phyloP scores from a whole-genome alignment of 2,329 filamentous ascomycete species.

The Parastagonospora nodorum region DNA sequence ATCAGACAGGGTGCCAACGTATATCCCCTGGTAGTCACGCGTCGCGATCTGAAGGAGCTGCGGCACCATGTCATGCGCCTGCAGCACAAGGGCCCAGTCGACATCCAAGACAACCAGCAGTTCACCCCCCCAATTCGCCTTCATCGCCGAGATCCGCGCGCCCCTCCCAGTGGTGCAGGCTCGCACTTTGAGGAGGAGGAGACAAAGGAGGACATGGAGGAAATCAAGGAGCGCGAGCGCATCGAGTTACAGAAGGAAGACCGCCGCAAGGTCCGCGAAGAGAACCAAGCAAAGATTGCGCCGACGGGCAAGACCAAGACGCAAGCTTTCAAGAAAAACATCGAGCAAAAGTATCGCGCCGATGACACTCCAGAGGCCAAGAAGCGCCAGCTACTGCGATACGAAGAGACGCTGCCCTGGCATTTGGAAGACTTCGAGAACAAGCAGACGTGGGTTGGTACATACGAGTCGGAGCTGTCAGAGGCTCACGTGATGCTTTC shows the following conservation, averaged over 20 bases:
- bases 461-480: slow-evolving; percentile 86
- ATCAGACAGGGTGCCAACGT: slow-evolving; percentile 30
- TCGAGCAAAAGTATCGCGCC: slow-evolving; percentile 81
- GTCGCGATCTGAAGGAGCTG: slow-evolving; percentile 76
- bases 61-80: slow-evolving; percentile 90
- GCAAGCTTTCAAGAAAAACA: slow-evolving; percentile 73
- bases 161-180: slow-evolving; percentile 60
- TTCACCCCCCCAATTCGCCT: slow-evolving; percentile 88
- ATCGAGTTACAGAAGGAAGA: slow-evolving; percentile 69
- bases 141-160: slow-evolving; percentile 79
- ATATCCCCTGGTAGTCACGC: slow-evolving; percentile 77
- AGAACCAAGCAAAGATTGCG: slow-evolving; percentile 91
- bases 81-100: slow-evolving; percentile 63
- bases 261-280: slow-evolving; percentile 81
- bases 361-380: slow-evolving; percentile 76
- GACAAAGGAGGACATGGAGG: slow-evolving; percentile 67
- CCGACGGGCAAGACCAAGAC: slow-evolving; percentile 75
- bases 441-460: slow-evolving; percentile 91
- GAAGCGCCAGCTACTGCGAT: slow-evolving; percentile 69
- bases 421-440: slow-evolving; percentile 95
- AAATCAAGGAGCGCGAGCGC: slow-evolving; percentile 68
- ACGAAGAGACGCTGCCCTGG: slow-evolving; percentile 96
- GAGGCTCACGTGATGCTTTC: slow-evolving; percentile 75
- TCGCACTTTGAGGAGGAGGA: slow-evolving; percentile 55
- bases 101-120: slow-evolving; percentile 75